Evolutionary conservation across 768 basidiomycete genomes (phyloP), one percentile per base, ranked within the genome.

Genomic region (Thelephora aurantiotincta): DNA sequence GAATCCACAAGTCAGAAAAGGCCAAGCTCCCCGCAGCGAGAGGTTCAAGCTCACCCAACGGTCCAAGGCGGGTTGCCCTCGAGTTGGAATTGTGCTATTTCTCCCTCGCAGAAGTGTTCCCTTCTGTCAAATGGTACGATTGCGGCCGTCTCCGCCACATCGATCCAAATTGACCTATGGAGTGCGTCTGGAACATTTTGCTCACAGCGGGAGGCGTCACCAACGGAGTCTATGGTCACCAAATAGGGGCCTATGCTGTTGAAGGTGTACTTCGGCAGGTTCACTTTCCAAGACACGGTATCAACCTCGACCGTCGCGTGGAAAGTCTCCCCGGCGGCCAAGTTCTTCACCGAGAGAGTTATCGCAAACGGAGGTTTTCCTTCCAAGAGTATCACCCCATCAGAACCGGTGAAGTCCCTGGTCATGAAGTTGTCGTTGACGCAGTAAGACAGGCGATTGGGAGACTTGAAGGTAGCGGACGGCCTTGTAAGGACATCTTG

Each of bases 71-170:
- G 84, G 30, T 78, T 85, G 38, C 96, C 96, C 63, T 96, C 90
- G 13, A 99, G 69, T 58, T 93, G 82, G 72, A 96, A 98, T 52
- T 89, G 89, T 7, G 86, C 72, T 23, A 79, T 71, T 50, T 97
- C 91, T 7, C 93, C 94, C 1, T 88, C 83, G 63, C 96, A 99
- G 51, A 85, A 80, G 57, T 98, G 82, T 54, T 71, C 71, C 48
- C 78, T 72, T 48, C 80, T 68, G 55, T 85, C 83, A 54, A 91
- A 77, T 5, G 94, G 83, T 42, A 90, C 73, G 47, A 99, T 91
- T 11, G 88, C 79, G 7, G 96, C 96, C 1, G 89, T 89, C 63
- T 99, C 96, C 2, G 91, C 88, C n/a, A 98, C 91, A 54, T 97
- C 90, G 11, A 92, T 75, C 82, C 82, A 85, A 35, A 87, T 72